Evolutionary conservation across 1,284 basidiomycete genomes (phyloP), one percentile per base, ranked within the genome.

Genomic region (Ganoderma multipileum): DNA sequence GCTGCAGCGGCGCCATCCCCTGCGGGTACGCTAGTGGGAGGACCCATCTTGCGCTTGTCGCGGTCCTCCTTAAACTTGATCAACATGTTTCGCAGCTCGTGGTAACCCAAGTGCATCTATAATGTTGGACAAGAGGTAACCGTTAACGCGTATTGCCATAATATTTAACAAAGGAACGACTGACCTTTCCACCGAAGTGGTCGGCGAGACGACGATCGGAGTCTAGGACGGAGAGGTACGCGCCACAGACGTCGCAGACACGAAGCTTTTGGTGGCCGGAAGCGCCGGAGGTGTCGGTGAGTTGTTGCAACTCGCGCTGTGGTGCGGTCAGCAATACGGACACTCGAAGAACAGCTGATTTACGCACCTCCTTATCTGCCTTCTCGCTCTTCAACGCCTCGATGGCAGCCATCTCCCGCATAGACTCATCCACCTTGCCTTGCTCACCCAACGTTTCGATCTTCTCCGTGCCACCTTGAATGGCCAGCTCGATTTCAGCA

Each of bases 161-260:
- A n/a, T n/a, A n/a, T n/a, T n/a, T n/a, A 20, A 30, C 7, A 2
- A 3, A 69, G 58, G 39, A 52, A 55, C 14, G 20, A 75, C 89
- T 79, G 76, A 95, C 96, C 86, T 99, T 99, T 76, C 98, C 98
- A 83, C 98, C 98, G 83, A 99, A 99, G 82, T 99, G 98, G 84
- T 99, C 98, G 63, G 98, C 98, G 72, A 99, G 85, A 80, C 98
- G 95, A 80, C 98, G 92, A 85, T 99, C 98, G 71, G 97, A 99
- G 82, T 99, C 98, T 69, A 99, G 87, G 38, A 99, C 95, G 41
- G 95, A 98, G 59, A 99, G 87, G 84, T 99, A 99, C 26, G 98
- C 98, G 77, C 98, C 98, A 81, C 98, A 99, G 50, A 99, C 97
- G 83, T 99, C 98, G 84, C 98, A 99, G 33, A 99, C 98, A 73